phyloP scores from a whole-genome alignment of 2,329 filamentous ascomycete species.

The Metarhizium brunneum region DNA sequence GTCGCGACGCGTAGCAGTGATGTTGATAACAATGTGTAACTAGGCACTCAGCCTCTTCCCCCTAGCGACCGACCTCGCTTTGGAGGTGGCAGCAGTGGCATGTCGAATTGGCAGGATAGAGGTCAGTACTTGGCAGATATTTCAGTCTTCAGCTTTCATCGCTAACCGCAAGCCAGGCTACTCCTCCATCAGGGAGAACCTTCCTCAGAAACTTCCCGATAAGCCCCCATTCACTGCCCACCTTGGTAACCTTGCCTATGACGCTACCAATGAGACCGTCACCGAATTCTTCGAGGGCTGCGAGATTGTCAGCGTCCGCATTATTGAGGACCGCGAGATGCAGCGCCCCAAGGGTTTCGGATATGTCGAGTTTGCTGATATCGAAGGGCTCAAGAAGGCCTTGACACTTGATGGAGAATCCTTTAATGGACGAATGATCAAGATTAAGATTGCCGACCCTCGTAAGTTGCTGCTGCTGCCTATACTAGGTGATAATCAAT shows the following conservation, averaged over 20 bases:
- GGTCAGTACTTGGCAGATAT: slow-evolving; percentile 22
- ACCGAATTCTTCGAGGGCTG: slow-evolving; percentile 79
- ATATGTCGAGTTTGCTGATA: slow-evolving; percentile 84
- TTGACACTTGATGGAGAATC: slow-evolving; percentile 71
- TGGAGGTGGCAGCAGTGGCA: slow-evolving; percentile 19
- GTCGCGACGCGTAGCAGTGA: not conserved
- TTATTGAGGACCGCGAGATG: slow-evolving; percentile 93
- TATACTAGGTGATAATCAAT: not conserved
- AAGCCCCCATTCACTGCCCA: slow-evolving; percentile 94
- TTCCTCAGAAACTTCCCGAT: slow-evolving; percentile 66
- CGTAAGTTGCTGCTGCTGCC: slow-evolving; percentile 51
- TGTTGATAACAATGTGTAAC: not conserved
- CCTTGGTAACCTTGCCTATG: slow-evolving; percentile 92
- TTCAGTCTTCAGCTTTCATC: not conserved
- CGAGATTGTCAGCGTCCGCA: slow-evolving; percentile 80
- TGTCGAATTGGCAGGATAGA: slow-evolving; percentile 33
- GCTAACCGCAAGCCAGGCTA: slow-evolving; percentile 36
- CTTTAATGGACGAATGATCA: slow-evolving; percentile 82
- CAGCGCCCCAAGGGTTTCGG: slow-evolving; percentile 95
- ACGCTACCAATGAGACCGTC: slow-evolving; percentile 76
- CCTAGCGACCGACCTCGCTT: slow-evolving; percentile 34
- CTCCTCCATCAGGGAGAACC: slow-evolving; percentile 56
- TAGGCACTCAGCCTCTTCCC: slow-evolving; percentile 50
- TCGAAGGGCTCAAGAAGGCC: slow-evolving; percentile 88
- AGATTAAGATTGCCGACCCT: slow-evolving; percentile 93